Evolutionary conservation across 805 yeast genomes (phyloP).

Genomic region (Pichia scutulata): DNA sequence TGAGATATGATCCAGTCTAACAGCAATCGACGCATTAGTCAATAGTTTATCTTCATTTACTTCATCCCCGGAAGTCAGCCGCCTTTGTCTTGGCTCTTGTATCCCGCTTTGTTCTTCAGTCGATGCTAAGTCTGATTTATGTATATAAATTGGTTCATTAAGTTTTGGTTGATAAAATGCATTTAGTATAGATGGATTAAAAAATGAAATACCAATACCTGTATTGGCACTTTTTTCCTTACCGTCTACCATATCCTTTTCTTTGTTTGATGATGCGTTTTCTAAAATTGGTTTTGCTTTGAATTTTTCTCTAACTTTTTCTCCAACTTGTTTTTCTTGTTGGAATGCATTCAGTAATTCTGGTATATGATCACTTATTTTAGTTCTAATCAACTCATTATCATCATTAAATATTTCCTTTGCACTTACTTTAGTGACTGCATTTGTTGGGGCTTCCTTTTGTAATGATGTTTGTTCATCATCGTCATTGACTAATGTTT

Average conservation of each 20-base stretch:
- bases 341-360: constrained; percentile 58
- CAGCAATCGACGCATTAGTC: not conserved
- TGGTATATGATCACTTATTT: constrained; percentile 59
- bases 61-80: not conserved
- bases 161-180: constrained; percentile 21
- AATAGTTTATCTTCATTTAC: not conserved
- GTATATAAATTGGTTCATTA: constrained; percentile 20
- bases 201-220: constrained; percentile 3
- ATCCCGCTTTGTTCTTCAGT: not conserved
- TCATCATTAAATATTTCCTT: constrained; percentile 7
- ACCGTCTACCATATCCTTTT: not conserved
- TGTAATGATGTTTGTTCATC: not conserved
- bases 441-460: not conserved
- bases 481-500: constrained; percentile 1
- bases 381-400: constrained; percentile 27
- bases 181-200: constrained; percentile 12
- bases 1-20: constrained; percentile 4
- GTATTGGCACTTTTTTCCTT: not conserved
- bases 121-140: not conserved
- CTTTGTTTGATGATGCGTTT: not conserved
- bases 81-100: not conserved
- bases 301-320: not conserved
- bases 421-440: constrained; percentile 3
- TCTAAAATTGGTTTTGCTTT: not conserved
- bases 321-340: constrained; percentile 36